phyloP scores from a whole-genome alignment of 495 filamentous ascomycete species.

The Diplogelasinospora grovesii region DNA sequence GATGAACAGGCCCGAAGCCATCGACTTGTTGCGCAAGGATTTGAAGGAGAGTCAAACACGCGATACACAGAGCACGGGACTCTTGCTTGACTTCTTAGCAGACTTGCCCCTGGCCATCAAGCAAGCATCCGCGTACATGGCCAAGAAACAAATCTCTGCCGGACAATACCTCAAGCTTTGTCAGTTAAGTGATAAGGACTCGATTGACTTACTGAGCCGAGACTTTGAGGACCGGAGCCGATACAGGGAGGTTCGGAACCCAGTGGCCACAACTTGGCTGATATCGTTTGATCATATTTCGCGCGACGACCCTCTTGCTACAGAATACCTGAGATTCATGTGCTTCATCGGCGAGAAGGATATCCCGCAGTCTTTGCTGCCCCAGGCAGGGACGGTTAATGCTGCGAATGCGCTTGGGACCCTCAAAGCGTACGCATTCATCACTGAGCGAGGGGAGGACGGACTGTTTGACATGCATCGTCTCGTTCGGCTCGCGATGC shows the following conservation, averaged over 20 bases:
- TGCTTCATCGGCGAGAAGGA: constrained; percentile 28
- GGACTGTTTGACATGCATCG: constrained; percentile 31
- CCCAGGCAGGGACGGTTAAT: constrained; percentile 14
- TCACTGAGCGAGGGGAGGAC: constrained; percentile 21
- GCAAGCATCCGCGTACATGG: constrained; percentile 42
- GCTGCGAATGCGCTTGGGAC: constrained; percentile 25
- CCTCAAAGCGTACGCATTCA: constrained; percentile 27
- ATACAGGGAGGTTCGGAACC: constrained; percentile 39
- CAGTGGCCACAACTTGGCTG: constrained; percentile 49
- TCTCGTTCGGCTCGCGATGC: constrained; percentile 40
- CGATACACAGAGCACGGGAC: constrained; percentile 1
- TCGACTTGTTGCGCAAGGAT: constrained; percentile 8
- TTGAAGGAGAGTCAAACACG: constrained; percentile 10
- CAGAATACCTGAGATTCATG: constrained; percentile 35
- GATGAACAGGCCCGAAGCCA: constrained; percentile 23
- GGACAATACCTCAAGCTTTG: constrained; percentile 39
- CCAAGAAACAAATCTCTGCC: constrained; percentile 32
- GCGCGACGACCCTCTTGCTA: constrained; percentile 20
- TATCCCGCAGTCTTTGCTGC: constrained; percentile 22
- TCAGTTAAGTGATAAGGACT: constrained; percentile 32
- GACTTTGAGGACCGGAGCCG: constrained; percentile 44
- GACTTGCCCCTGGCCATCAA: constrained; percentile 41
- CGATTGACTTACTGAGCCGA: constrained; percentile 36
- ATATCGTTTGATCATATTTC: constrained; percentile 44
- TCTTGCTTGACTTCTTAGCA: constrained; percentile 27